Evolutionary conservation across 306 rosid species (phyloP).

Genomic region (Geum urbanum): DNA sequence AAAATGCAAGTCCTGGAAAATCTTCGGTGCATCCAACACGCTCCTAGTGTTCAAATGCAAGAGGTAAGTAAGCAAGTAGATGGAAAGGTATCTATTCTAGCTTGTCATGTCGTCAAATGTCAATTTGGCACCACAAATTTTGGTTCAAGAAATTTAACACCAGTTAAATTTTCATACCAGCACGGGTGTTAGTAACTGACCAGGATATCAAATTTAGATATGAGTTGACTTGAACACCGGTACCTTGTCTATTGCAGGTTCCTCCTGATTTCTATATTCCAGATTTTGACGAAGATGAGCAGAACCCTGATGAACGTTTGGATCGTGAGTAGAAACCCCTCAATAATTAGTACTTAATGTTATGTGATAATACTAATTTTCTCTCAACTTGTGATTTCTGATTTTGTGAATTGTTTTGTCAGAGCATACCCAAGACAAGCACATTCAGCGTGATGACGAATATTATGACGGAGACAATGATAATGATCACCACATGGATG

Average conservation of each 20-base stretch:
- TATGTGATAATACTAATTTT: too few relatives aligned
- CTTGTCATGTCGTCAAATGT: background rate
- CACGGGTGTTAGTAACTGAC: background rate
- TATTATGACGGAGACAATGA: slow-evolving; percentile 91
- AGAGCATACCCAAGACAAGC: slow-evolving; percentile 92
- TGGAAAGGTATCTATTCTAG: background rate
- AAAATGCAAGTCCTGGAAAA: slow-evolving; percentile 92
- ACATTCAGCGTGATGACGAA: slow-evolving; percentile 87
- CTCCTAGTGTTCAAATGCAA: slow-evolving; percentile 96
- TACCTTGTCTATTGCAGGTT: slow-evolving; percentile 50
- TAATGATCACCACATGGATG: slow-evolving; percentile 78
- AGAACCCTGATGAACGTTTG: slow-evolving; percentile 90
- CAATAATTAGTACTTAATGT: background rate
- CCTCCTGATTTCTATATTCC: slow-evolving; percentile 97
- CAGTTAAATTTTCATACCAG: background rate
- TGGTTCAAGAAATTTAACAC: background rate
- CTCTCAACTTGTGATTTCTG: slow-evolving; percentile 1
- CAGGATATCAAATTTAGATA: background rate
- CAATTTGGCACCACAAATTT: background rate
- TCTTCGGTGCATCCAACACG: slow-evolving; percentile 90
- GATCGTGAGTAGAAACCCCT: slow-evolving; percentile 56
- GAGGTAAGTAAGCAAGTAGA: slow-evolving; percentile 52
- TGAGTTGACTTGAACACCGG: background rate
- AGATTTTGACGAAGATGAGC: slow-evolving; percentile 86
- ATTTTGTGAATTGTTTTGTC: slow-evolving; percentile 19